These are phyloP conservation scores for Phanerochaete carnosa DNA, from an alignment of 768 basidiomycete species.

Conservation along the genomic window DNA sequence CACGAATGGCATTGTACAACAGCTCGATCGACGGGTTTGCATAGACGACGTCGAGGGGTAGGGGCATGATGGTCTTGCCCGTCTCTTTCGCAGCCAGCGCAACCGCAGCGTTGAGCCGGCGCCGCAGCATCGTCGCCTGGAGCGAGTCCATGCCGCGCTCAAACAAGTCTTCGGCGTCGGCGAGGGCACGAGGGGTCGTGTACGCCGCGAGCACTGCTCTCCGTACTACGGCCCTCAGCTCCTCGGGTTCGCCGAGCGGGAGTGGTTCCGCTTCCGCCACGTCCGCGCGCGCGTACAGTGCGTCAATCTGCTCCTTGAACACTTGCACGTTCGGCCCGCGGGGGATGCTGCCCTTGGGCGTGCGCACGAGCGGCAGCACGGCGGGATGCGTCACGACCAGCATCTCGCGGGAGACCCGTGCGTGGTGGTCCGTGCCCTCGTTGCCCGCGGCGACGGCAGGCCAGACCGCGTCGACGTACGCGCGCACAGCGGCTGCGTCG, in stretches of 20 bases:
- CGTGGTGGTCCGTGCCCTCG: constrained; percentile 34
- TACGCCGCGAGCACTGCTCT: constrained; percentile 20
- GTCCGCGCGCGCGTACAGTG: constrained; percentile 29
- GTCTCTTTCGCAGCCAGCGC: too few species aligned
- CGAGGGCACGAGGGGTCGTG: constrained; percentile 5
- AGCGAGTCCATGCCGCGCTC: constrained; percentile 40
- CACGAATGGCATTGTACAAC: not conserved
- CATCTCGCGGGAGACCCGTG: constrained; percentile 36
- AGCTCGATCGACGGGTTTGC: not conserved
- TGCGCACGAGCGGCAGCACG: constrained; percentile 30
- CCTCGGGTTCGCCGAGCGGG: constrained; percentile 18
- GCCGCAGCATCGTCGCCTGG: constrained; percentile 34
- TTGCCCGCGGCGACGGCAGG: constrained; percentile 34
- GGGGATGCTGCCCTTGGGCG: constrained; percentile 37
- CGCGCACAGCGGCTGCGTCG: constrained; percentile 15
- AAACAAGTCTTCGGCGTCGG: constrained; percentile 33
- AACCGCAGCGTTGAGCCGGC: constrained; percentile 2
- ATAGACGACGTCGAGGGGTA: constrained; percentile 8
- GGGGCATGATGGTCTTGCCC: not conserved
- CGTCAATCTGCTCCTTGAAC: constrained; percentile 34
- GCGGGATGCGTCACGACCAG: constrained; percentile 30
- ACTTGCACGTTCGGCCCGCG: constrained; percentile 29
- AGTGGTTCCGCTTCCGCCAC: constrained; percentile 21
- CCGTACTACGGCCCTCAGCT: constrained; percentile 19
- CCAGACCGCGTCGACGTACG: constrained; percentile 20